Evolutionary conservation across 202 grass and related monocot genomes (phyloP), one percentile per base, ranked within the genome.

Genomic region (Digitaria exilis): DNA sequence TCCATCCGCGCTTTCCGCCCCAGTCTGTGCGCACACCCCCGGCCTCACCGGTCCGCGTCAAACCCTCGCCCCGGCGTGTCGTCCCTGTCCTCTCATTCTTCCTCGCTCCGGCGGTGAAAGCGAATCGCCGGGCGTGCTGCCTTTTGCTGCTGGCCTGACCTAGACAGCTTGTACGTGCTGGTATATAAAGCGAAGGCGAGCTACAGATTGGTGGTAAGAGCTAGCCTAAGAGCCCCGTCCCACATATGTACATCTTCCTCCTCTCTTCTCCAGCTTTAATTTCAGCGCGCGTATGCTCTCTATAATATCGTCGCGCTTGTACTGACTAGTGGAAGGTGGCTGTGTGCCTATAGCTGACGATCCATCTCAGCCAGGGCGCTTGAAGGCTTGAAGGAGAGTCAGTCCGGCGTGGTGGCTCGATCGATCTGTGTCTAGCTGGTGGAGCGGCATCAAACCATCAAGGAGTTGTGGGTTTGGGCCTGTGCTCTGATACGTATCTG

Each of bases 1-100:
- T 98, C 91, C 89, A 93, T 90, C 95, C 76, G 83, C 56, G 68
- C 86, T 92, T 92, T 90, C 86, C 65, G 73, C n/a, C n/a, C n/a
- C n/a, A n/a, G n/a, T n/a, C n/a, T n/a, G n/a, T n/a, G n/a, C 66
- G 32, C 19, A 11, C 65, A 72, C 56, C 9, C 78, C 10, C 63
- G 63, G 24, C 50, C 57, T 15, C 54, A 49, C 71, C 66, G 34
- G 85, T 87, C 85, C 62, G 84, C 63, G 69, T 86, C 77, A 61
- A 39, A 3, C 32, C 24, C 45, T 13, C 34, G 17, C 11, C 14
- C 73, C 34, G 9, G 1, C 79, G 79, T 61, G 71, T 81, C 71
- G 77, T 85, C 65, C 79, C 67, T 90, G 66, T 79, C 73, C 52
- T 41, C 56, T 41, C 81, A 43, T 60, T 35, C 76, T 24, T 3